Conservation (phyloP, 129 eudicot species). For the Smallanthus sonchifolius region DNA sequence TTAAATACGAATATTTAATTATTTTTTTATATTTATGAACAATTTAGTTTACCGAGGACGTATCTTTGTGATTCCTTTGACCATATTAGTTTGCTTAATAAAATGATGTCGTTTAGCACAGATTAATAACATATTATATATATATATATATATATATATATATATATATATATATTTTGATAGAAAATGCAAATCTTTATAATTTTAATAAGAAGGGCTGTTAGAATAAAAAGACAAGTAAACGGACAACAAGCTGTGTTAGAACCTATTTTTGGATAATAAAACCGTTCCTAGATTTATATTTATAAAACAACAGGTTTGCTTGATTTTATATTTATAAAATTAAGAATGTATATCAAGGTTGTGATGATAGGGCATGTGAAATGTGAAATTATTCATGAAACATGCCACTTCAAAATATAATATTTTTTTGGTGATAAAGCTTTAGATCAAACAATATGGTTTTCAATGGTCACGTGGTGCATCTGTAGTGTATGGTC, state of each 20-base stretch:
- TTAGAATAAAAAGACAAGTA: too few relatives aligned
- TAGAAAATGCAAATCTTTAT: too few relatives aligned
- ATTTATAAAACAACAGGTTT: too few relatives aligned
- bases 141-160: too few relatives aligned
- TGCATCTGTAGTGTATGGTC: not conserved
- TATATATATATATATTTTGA: too few relatives aligned
- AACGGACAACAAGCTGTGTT: too few relatives aligned
- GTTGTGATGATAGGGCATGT: constrained; percentile 7
- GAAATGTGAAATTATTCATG: not conserved
- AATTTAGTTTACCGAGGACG: not conserved
- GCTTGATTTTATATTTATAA: not conserved
- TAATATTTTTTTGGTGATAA: not conserved
- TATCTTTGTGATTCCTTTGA: constrained; percentile 4
- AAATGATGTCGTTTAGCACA: not conserved
- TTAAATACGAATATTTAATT: not conserved
- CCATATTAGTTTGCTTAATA: not conserved
- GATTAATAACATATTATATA: not conserved
- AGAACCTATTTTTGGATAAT: too few relatives aligned
- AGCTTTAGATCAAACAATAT: not conserved
- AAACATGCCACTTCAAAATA: not conserved
- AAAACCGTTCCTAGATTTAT: too few relatives aligned
- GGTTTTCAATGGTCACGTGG: not conserved
- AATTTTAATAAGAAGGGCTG: too few relatives aligned
- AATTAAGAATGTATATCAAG: not conserved
- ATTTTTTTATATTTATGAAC: not conserved